phyloP scores from a whole-genome alignment of 495 filamentous ascomycete genomes.

The Podospora appendiculata region DNA sequence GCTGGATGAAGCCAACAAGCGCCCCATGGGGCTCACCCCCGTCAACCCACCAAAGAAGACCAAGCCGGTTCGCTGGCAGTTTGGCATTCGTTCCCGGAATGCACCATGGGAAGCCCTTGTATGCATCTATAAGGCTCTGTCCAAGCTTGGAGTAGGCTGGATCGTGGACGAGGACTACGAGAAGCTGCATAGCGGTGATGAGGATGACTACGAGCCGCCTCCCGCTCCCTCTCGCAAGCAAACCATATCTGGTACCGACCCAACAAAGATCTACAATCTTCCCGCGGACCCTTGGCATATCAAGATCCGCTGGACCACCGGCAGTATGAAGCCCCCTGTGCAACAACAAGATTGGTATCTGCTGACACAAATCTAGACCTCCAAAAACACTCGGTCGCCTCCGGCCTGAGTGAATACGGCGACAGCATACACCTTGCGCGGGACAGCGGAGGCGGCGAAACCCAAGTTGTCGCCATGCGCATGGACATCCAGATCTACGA shows the following conservation, averaged over 20 bases:
- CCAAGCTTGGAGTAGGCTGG: slow-evolving; percentile 84
- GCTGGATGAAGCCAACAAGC: slow-evolving; percentile 52
- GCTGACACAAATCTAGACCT: slow-evolving; percentile 22
- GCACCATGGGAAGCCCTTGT: slow-evolving; percentile 87
- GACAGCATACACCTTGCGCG: slow-evolving; percentile 26
- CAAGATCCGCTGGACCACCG: slow-evolving; percentile 75
- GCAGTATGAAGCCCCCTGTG: slow-evolving; percentile 42
- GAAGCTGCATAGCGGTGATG: slow-evolving; percentile 23
- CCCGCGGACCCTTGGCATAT: slow-evolving; percentile 96
- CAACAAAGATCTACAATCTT: slow-evolving; percentile 53
- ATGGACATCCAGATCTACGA: slow-evolving; percentile 96
- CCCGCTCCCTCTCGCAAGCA: slow-evolving; percentile 7
- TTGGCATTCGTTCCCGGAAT: slow-evolving; percentile 90
- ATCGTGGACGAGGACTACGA: slow-evolving; percentile 50
- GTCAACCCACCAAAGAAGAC: slow-evolving; percentile 55
- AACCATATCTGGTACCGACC: slow-evolving; percentile 18
- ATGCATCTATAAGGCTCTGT: slow-evolving; percentile 86
- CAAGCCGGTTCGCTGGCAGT: slow-evolving; percentile 84
- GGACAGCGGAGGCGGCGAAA: slow-evolving; percentile 29
- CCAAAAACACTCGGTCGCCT: slow-evolving; percentile 26
- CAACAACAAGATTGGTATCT: background rate
- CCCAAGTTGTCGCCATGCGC: slow-evolving; percentile 67
- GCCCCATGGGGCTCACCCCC: slow-evolving; percentile 58
- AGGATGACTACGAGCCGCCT: slow-evolving; percentile 11
- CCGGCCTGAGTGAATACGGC: slow-evolving; percentile 24